phyloP scores from a whole-genome alignment of 805 yeast species.

The Priceomyces carsonii region DNA sequence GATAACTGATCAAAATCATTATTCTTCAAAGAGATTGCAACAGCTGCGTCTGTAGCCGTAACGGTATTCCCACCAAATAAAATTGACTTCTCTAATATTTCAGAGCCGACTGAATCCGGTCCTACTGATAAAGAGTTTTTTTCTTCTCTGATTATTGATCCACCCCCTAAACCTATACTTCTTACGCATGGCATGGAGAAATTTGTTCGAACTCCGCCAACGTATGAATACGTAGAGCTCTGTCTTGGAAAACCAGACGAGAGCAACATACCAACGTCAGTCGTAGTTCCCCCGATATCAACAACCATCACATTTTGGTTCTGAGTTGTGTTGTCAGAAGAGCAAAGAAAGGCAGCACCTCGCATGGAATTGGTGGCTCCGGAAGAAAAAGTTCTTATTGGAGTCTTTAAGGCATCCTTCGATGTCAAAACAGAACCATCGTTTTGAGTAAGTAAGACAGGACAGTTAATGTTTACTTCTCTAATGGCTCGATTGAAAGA shows the following conservation, averaged over 20 bases:
- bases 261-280: constrained; percentile 48
- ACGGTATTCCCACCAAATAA: constrained; percentile 44
- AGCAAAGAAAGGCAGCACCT: constrained; percentile 46
- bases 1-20: constrained; percentile 7
- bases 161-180: constrained; percentile 52
- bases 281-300: constrained; percentile 55
- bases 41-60: constrained; percentile 42
- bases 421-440: constrained; percentile 50
- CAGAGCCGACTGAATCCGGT: constrained; percentile 50
- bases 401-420: constrained; percentile 37
- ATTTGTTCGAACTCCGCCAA: constrained; percentile 52
- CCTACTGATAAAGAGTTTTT: constrained; percentile 33
- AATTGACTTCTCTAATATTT: constrained; percentile 30
- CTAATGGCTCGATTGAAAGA: constrained; percentile 40
- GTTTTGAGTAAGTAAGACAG: constrained; percentile 46
- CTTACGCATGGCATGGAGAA: constrained; percentile 54
- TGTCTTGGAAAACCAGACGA: constrained; percentile 51
- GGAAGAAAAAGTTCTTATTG: constrained; percentile 48
- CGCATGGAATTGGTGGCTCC: constrained; percentile 52
- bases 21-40: constrained; percentile 14
- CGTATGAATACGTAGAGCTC: constrained; percentile 40
- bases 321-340: constrained; percentile 4
- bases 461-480: constrained; percentile 34
- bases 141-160: constrained; percentile 40
- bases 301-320: constrained; percentile 23